Conservation (phyloP, 2,329 filamentous ascomycete genomes). For the Colletotrichum gigasporum region DNA sequence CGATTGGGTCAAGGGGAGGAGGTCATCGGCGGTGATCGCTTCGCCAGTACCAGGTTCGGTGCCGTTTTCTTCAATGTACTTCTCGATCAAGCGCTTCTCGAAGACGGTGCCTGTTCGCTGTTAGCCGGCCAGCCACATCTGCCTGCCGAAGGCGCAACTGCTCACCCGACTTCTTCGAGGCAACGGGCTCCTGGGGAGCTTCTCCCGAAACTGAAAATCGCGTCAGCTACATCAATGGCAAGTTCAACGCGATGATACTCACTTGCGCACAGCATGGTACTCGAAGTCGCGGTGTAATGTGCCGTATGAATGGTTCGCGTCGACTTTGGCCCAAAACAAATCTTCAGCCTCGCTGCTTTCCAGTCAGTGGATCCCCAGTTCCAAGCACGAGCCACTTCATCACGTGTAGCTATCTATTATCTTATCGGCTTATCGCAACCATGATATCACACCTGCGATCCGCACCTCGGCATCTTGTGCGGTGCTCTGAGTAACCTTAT, state of each 20-base stretch:
- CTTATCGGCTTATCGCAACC: conserved; percentile 10
- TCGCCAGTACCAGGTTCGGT: conserved; percentile 92
- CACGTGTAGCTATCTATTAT: conserved; percentile 8
- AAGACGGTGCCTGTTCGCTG: conserved; percentile 77
- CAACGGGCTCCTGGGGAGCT: conserved; percentile 92
- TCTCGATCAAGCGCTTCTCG: conserved; percentile 93
- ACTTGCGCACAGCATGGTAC: conserved; percentile 47
- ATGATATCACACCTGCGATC: conserved; percentile 15
- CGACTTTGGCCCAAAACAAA: conserved; percentile 32
- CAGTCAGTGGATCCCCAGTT: conserved; percentile 7
- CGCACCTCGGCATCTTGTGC: background rate
- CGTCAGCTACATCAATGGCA: conserved; percentile 25
- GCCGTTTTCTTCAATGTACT: conserved; percentile 92
- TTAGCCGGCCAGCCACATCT: background rate
- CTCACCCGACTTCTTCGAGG: conserved; percentile 92
- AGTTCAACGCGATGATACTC: conserved; percentile 34
- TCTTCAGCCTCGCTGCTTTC: conserved; percentile 31
- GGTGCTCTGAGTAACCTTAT: background rate
- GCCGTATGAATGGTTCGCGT: conserved; percentile 16
- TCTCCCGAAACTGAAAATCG: conserved; percentile 84
- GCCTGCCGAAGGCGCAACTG: conserved; percentile 32
- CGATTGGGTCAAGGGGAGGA: conserved; percentile 86
- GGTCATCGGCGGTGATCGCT: conserved; percentile 82
- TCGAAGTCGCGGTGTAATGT: conserved; percentile 11
- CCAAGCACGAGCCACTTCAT: conserved; percentile 23